These are phyloP conservation scores for Neonectria coccinea DNA, from an alignment of 2,329 filamentous ascomycete species.

Conservation along the genomic window DNA sequence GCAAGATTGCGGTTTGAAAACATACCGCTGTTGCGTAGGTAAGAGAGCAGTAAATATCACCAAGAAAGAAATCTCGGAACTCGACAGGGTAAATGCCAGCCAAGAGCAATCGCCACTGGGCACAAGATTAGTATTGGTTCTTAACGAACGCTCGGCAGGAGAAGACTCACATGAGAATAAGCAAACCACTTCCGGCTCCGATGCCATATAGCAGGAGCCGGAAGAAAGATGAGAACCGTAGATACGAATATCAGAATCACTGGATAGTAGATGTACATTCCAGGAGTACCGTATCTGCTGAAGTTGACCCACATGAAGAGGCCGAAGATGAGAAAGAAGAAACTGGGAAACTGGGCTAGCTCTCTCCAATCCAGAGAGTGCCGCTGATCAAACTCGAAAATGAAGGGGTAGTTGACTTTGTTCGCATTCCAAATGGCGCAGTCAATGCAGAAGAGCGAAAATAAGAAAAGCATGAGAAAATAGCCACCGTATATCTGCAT, in stretches of 20 bases:
- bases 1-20: constrained; percentile 38
- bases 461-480: constrained; percentile 83
- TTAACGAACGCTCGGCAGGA: fast-evolving
- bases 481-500: constrained; percentile 94
- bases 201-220: constrained; percentile 79
- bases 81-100: constrained; percentile 93
- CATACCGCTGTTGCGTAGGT: constrained; percentile 89
- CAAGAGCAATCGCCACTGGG: constrained; percentile 83
- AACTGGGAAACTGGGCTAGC: constrained; percentile 85
- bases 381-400: constrained; percentile 94
- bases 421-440: constrained; percentile 84
- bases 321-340: constrained; percentile 83
- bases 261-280: constrained; percentile 87
- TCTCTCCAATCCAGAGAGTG: constrained; percentile 91
- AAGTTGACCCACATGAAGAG: constrained; percentile 93
- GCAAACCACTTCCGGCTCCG: constrained; percentile 86
- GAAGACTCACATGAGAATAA: constrained; percentile 80
- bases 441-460: constrained; percentile 86
- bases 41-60: constrained; percentile 96
- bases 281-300: constrained; percentile 70
- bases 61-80: constrained; percentile 96
- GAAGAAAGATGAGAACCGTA: constrained; percentile 77
- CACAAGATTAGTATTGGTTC: constrained; percentile 23
- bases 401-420: constrained; percentile 96
- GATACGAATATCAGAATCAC: constrained; percentile 81